These are phyloP conservation scores for Sporothrix phasma DNA, from an alignment of 2,329 filamentous ascomycete genomes.

Conservation along the genomic window DNA sequence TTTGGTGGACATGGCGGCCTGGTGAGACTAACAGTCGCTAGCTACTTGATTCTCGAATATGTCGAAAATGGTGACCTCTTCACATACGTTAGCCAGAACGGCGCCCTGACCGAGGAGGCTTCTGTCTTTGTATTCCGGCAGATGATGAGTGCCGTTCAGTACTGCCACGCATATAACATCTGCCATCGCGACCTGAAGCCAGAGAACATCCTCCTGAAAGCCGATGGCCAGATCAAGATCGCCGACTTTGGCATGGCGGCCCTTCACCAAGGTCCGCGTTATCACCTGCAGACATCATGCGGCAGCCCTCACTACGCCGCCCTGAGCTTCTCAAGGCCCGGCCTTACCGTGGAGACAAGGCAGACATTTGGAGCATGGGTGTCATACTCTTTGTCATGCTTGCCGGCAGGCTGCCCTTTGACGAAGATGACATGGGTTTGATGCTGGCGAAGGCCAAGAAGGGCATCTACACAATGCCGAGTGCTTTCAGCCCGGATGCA, in stretches of 20 bases:
- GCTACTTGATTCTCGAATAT: constrained; percentile 90
- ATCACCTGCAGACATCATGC: constrained; percentile 78
- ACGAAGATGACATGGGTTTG: constrained; percentile 51
- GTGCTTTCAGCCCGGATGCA: constrained; percentile 55
- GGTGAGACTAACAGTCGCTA: constrained; percentile 28
- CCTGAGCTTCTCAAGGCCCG: constrained; percentile 76
- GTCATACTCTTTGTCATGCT: constrained; percentile 85
- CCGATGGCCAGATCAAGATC: constrained; percentile 71
- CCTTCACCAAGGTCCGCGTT: constrained; percentile 66
- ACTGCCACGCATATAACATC: constrained; percentile 90
- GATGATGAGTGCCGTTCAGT: constrained; percentile 82
- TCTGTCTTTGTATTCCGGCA: constrained; percentile 82
- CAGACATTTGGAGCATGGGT: constrained; percentile 91
- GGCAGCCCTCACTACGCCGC: constrained; percentile 96
- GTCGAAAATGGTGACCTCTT: constrained; percentile 74
- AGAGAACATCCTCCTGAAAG: constrained; percentile 86
- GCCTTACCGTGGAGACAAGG: constrained; percentile 72
- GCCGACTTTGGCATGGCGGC: constrained; percentile 98
- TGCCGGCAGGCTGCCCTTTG: constrained; percentile 74
- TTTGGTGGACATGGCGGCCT: background rate
- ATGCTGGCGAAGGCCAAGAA: constrained; percentile 53
- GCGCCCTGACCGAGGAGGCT: constrained; percentile 67
- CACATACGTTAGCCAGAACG: constrained; percentile 66
- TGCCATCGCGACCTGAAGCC: constrained; percentile 95
- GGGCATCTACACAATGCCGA: constrained; percentile 52